Percentiles rank a stretch among this genome's conserved stretches.
Evolutionary conservation across 2,329 filamentous ascomycete genomes (phyloP).

Genomic region (Botrytis medusae): DNA sequence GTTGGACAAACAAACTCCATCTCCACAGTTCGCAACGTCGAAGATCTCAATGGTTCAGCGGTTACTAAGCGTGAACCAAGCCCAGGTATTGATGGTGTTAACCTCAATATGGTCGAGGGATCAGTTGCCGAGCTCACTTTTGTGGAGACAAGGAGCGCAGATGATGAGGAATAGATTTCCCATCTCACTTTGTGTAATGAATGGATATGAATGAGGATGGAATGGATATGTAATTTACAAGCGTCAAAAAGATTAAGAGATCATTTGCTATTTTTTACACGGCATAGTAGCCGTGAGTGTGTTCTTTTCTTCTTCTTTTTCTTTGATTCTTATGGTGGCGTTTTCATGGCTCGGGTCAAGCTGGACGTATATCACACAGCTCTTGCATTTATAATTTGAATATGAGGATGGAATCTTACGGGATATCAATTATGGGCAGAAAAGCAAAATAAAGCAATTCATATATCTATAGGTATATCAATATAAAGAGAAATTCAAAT

Average conservation of each 20-base stretch:
- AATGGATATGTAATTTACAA: constrained; percentile 17
- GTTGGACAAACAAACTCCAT: constrained; percentile 21
- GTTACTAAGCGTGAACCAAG: constrained; percentile 29
- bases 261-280: neutral
- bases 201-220: neutral
- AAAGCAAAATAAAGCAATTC: neutral
- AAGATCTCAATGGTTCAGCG: constrained; percentile 21
- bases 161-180: constrained; percentile 27
- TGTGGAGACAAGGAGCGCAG: constrained; percentile 35
- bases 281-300: neutral
- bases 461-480: neutral
- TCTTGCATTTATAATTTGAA: neutral
- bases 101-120: constrained; percentile 37
- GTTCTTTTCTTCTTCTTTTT: neutral
- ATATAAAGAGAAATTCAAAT: neutral
- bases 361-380: neutral
- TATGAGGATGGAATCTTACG: no score
- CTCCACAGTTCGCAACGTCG: constrained; percentile 18
- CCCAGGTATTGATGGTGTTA: constrained; percentile 34
- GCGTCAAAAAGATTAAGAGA: constrained; percentile 4
- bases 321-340: neutral
- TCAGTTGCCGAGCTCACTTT: constrained; percentile 38
- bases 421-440: neutral
- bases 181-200: neutral
- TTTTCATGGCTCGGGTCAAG: constrained; percentile 1